phyloP scores from a whole-genome alignment of 192 early-diverging fungal genomes.

The Coemansia erecta region DNA sequence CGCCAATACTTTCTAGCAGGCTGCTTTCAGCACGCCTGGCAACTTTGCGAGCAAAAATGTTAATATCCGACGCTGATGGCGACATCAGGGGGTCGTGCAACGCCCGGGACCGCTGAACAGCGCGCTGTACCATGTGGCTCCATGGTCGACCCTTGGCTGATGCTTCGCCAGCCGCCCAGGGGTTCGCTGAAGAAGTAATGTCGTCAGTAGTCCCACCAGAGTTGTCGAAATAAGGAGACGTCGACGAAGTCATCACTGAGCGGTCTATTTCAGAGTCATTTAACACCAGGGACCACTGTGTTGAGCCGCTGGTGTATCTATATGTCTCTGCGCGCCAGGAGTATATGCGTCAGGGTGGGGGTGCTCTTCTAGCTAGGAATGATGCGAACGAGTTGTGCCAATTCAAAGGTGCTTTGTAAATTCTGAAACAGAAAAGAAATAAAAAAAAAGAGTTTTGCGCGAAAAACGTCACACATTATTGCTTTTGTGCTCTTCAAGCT shows the following conservation, averaged over 20 bases:
- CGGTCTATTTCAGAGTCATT: no score
- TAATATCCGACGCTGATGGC: slow-evolving; percentile 26
- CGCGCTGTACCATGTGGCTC: slow-evolving; percentile 12
- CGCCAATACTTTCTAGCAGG: slow-evolving; percentile 31
- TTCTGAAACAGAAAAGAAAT: not conserved
- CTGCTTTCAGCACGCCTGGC: slow-evolving; percentile 16
- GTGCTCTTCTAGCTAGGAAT: no score
- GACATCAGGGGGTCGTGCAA: slow-evolving; percentile 33
- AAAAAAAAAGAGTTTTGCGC: not conserved
- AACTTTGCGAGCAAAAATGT: slow-evolving; percentile 9
- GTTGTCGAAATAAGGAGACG: no score
- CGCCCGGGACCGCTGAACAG: slow-evolving; percentile 18
- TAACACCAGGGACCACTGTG: no score
- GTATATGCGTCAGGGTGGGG: no score
- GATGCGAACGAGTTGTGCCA: no score
- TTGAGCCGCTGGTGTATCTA: no score
- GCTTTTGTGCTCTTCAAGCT: slow-evolving; percentile 57
- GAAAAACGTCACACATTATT: not conserved
- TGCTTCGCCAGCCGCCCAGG: slow-evolving; percentile 10
- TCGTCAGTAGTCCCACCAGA: no score
- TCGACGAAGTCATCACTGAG: no score
- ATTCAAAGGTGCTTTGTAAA: not conserved
- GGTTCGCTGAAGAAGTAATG: slow-evolving; percentile 7
- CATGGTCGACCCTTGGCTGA: not conserved
- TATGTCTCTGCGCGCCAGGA: no score